Evolutionary conservation across 345 rosid species (phyloP), one percentile per base, ranked within the genome.

Genomic region (Corchorus olitorius): DNA sequence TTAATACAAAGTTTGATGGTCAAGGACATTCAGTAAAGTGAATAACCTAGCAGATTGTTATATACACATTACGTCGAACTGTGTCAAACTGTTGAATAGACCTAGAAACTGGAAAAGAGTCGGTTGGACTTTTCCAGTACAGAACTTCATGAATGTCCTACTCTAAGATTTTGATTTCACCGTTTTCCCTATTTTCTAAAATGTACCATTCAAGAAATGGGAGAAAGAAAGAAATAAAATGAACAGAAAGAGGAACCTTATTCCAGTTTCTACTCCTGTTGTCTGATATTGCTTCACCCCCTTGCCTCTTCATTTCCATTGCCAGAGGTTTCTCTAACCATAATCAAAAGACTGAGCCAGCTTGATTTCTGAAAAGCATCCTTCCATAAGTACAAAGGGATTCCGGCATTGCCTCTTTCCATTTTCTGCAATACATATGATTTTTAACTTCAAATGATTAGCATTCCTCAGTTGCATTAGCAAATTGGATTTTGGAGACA

Each of bases 191-290:
- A 34, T 60, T 43, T 15, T 46, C 55, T 5, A 68, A 48, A 68
- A 49, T 27, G 58, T 22, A 68, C 58, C 72, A 49, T 68, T 68
- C 8, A 68, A 68, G 27, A 63, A 14, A 3, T 50, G n/a, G 14
- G 14, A 35, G 37, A 66, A 14, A 11, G n/a, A n/a, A 41, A n/a
- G 8, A 6, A 14, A 5, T 11, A 6, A 16, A 15, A 9, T 1
- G 6, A 16, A 16, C 4, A 10, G 62, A 58, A 5, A 22, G 15
- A 58, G 72, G 43, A 68, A 68, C 56, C 33, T 66, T 46, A 67
- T 13, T 67, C 34, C 55, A 13, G 72, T 48, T 69, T 69, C 59
- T 11, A 20, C 22, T 66, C 53, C 35, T n/a, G 16, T 19, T 43
- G 6, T 65, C 52, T 19, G 53, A 34, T 43, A 43, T 65, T 65